Evolutionary conservation across 83 land plant species (phyloP), one percentile per base, ranked within the genome.

Genomic region (Picea abies): DNA sequence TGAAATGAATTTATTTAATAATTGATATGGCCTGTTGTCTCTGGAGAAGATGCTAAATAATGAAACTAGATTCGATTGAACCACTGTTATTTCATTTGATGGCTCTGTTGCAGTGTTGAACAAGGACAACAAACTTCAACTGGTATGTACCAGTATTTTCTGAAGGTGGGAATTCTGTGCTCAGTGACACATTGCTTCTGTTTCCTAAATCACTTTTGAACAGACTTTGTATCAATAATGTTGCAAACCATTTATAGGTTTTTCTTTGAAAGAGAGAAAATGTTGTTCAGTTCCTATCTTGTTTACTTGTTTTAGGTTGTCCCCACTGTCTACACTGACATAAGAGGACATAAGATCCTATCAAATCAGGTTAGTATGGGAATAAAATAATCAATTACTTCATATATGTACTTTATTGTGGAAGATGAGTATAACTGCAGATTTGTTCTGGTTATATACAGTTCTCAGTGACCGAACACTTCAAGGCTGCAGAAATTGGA

Each of bases 401-500:
- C 19, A 19, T 71, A 26, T 63, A 5, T 72, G 22, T 49, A 32
- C 10, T 16, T 10, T 56, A 17, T 32, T 72, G 29, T 62, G n/a
- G 56, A 52, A 26, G 41, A 56, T 1, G n/a, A 20, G 26, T 63
- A 3, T 75, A 61, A 83, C 52, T 75, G 63, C 37, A 39, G 5
- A 63, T 83, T 75, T 66, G 39, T 35, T 80, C 79, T 41, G 52
- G 76, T 35, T 35, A 29, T 17, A 61, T 92, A 82, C 93, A 97
- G 99, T 97, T 97, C 84, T 96, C 99, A 81, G 98, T 97, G 70
- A 97, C 99, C 6, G 98, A 97, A 81, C 98, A 97, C 84, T 91
- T 87, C 80, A 93, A 85, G 83, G 83, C 82, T 47, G 89, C 86
- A 41, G 93, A 90, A 68, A 20, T 63, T 85, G 95, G 91, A 60